Base-by-base conservation (phyloP, 441 rosid genomes). In the Adansonia madagascariensis region DNA sequence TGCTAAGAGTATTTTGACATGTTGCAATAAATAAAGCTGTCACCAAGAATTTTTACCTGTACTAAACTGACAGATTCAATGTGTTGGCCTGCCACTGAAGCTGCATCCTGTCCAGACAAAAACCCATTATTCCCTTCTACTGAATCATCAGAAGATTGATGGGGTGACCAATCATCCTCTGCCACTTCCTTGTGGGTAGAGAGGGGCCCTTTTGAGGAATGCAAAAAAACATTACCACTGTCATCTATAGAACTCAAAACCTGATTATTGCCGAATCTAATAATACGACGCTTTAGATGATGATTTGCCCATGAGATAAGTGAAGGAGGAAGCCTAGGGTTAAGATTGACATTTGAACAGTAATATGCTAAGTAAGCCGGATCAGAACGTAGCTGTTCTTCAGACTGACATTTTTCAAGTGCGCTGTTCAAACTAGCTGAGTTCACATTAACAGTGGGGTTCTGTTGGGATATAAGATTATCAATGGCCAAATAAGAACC, bases 181-280 rank as follows among this genome's bases (percentile, higher is more conserved):
- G 82, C 74, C 80, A 86, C 91, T 86, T 89, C 91, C 81, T 85
- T 85, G 73, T 89, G 93, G 0, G 87, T 86, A 78, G 93, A 76
- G 86, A 89, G 93, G 74, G 86, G 11, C 62, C 24, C 83, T 78
- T 79, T 87, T 24, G 88, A 68, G 75, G 82, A 57, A 78, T 69
- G 84, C 76, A 81, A 79, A 77, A 82, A 80, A 68, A 50, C 63
- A 17, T 77, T 74, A 60, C 68, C 76, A 14, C 64, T 74, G 60
- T 71, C 77, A 75, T 81, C 88, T 68, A 71, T 64, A 75, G 85
- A 80, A 79, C 67, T 73, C 70, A 83, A 49, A 20, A 80, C 88
- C 86, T 78, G 44, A 72, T 67, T 82, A 82, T 75, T 84, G 24
- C 82, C 85, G 81, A 74, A 75, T 76, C 85, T 82, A 84, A 83